Conservation (phyloP, 2,329 filamentous ascomycete genomes). For the Calonectria fujianensis region DNA sequence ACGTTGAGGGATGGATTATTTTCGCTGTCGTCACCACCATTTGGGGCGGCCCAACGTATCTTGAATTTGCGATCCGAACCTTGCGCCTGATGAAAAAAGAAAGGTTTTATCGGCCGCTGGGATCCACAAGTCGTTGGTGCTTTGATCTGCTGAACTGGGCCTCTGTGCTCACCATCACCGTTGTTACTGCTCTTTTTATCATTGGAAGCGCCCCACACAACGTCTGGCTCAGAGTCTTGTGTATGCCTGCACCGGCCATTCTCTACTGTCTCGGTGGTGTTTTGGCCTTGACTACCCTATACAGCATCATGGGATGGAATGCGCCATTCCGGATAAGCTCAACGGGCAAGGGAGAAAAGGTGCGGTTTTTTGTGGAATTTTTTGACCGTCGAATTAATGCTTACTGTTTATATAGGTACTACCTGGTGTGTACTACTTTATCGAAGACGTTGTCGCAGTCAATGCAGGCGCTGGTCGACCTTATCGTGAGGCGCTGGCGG, state of each 20-base stretch:
- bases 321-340: slow-evolving; percentile 80
- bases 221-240: slow-evolving; percentile 69
- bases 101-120: slow-evolving; percentile 70
- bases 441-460: slow-evolving; percentile 81
- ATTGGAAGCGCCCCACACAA: slow-evolving; percentile 70
- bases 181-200: slow-evolving; percentile 70
- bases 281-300: slow-evolving; percentile 62
- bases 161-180: slow-evolving; percentile 67
- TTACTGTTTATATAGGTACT: slow-evolving; percentile 65
- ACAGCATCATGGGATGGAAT: slow-evolving; percentile 61
- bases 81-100: slow-evolving; percentile 69
- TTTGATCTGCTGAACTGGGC: slow-evolving; percentile 70
- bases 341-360: slow-evolving; percentile 72
- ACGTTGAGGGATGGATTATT: slow-evolving; percentile 64
- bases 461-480: slow-evolving; percentile 75
- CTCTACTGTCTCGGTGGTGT: slow-evolving; percentile 68
- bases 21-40: slow-evolving; percentile 74
- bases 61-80: slow-evolving; percentile 70
- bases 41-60: slow-evolving; percentile 73
- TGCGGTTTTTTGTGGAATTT: slow-evolving; percentile 29
- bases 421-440: slow-evolving; percentile 78
- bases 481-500: slow-evolving; percentile 64
- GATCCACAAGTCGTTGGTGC: slow-evolving; percentile 66
- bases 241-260: slow-evolving; percentile 71
- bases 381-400: slow-evolving; percentile 40